Percentiles rank a stretch among this genome's conserved stretches.
phyloP scores from a whole-genome alignment of 2,329 filamentous ascomycete species.

The Verticillium tricorpus region DNA sequence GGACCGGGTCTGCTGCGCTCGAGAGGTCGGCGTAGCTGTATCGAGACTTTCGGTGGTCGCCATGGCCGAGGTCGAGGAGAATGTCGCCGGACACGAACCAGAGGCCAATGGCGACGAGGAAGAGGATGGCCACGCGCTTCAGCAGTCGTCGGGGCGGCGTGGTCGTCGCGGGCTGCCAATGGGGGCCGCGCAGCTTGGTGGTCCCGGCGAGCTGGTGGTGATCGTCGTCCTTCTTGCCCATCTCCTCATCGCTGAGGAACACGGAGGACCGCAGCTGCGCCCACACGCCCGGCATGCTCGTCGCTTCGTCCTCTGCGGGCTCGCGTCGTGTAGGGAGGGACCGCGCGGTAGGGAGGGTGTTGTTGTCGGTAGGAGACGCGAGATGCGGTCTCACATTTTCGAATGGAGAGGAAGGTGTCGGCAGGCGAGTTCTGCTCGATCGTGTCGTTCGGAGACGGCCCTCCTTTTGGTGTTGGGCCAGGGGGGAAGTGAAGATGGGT shows the following conservation, averaged over 20 bases:
- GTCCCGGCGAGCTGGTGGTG: constrained; percentile 30
- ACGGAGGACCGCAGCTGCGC: constrained; percentile 28
- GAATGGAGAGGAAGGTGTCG: not conserved
- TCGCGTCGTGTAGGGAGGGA: not conserved
- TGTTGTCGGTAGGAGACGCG: not conserved
- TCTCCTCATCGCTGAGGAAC: constrained; percentile 49
- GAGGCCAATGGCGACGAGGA: constrained; percentile 44
- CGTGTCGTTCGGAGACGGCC: not conserved
- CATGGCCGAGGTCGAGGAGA: constrained; percentile 38
- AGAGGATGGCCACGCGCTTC: constrained; percentile 47
- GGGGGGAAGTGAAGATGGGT: not conserved
- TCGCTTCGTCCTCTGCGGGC: not conserved
- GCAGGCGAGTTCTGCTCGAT: not conserved
- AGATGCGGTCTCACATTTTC: not conserved
- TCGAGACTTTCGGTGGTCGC: constrained; percentile 20
- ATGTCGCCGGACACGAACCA: constrained; percentile 64
- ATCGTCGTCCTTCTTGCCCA: constrained; percentile 59
- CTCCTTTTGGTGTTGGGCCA: not conserved
- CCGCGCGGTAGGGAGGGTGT: not conserved
- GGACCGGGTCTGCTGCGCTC: constrained; percentile 3
- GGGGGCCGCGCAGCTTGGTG: constrained; percentile 17
- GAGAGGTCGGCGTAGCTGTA: constrained; percentile 25
- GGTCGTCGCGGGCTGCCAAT: constrained; percentile 37
- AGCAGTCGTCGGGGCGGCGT: constrained; percentile 46
- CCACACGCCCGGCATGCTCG: constrained; percentile 30